phyloP scores from a whole-genome alignment of 768 basidiomycete genomes.

The Pholiota conissans region DNA sequence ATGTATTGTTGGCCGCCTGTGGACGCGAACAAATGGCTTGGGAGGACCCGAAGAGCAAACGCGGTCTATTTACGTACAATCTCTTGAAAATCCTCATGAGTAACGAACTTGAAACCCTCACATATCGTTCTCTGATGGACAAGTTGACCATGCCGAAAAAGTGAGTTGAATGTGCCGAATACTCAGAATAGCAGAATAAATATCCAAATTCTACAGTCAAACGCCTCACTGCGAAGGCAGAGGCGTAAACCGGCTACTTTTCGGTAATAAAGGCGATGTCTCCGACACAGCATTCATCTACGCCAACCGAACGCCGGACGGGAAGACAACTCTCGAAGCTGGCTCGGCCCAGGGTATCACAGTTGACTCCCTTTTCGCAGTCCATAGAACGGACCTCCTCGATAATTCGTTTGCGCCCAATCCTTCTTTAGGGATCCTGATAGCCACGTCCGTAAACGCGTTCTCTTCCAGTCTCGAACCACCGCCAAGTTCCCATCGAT shows the following conservation, averaged over 20 bases:
- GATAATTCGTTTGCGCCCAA: conserved; percentile 19
- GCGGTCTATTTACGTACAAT: conserved; percentile 32
- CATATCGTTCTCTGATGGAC: conserved; percentile 34
- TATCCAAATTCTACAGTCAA: conserved; percentile 25
- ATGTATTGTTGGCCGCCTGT: conserved; percentile 45
- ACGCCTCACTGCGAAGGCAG: conserved; percentile 36
- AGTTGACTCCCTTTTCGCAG: conserved; percentile 22
- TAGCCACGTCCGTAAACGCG: conserved; percentile 20
- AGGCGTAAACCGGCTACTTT: conserved; percentile 29
- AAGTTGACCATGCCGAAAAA: conserved; percentile 26
- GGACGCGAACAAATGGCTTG: conserved; percentile 32
- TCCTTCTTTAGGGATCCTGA: conserved; percentile 18
- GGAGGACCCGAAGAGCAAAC: conserved; percentile 23
- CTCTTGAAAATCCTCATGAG: conserved; percentile 26
- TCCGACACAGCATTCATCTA: conserved; percentile 30
- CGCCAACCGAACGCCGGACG: conserved; percentile 14
- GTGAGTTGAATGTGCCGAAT: conserved; percentile 14
- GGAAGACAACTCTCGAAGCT: conserved; percentile 23
- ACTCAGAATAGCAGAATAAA: neutral
- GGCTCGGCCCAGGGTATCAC: conserved; percentile 33
- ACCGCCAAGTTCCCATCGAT: neutral
- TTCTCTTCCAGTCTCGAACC: conserved; percentile 21
- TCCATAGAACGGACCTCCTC: conserved; percentile 26
- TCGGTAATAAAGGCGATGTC: conserved; percentile 26
- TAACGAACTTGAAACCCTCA: conserved; percentile 22